These are phyloP conservation scores for Euphorbia celastroides DNA, from an alignment of 441 rosid genomes.

Conservation along the genomic window DNA sequence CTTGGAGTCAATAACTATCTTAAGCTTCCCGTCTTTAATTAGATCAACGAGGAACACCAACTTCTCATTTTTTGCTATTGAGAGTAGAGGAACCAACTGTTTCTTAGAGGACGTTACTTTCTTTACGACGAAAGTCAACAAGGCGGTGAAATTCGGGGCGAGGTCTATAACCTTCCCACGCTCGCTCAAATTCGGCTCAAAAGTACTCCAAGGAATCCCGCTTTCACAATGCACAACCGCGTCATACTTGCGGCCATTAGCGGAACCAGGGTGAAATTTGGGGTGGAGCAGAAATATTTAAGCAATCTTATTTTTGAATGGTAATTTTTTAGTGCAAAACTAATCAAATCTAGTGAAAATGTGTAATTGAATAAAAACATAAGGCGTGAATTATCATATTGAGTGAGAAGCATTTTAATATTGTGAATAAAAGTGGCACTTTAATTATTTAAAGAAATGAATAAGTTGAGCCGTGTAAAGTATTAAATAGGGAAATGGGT, in stretches of 20 bases:
- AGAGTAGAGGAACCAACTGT: slow-evolving; percentile 44
- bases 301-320: too few relatives aligned
- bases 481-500: too few relatives aligned
- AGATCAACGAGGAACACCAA: slow-evolving; percentile 41
- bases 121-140: slow-evolving; percentile 44
- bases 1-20: slow-evolving; percentile 57
- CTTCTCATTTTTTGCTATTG: slow-evolving; percentile 44
- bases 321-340: too few relatives aligned
- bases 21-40: slow-evolving; percentile 59
- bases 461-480: too few relatives aligned
- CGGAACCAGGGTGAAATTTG: too few relatives aligned
- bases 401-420: too few relatives aligned
- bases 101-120: slow-evolving; percentile 61
- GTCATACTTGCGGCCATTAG: slow-evolving; percentile 60
- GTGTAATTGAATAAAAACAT: too few relatives aligned
- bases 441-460: too few relatives aligned
- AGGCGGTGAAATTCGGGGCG: slow-evolving; percentile 43
- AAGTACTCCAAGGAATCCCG: slow-evolving; percentile 51
- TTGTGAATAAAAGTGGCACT: too few relatives aligned
- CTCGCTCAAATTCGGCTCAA: slow-evolving; percentile 45
- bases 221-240: slow-evolving; percentile 59
- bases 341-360: too few relatives aligned
- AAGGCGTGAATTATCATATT: too few relatives aligned
- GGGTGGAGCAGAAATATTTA: too few relatives aligned
- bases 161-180: slow-evolving; percentile 60